Evolutionary conservation across 2,329 filamentous ascomycete genomes (phyloP).

Genomic region (Talaromyces sp.): DNA sequence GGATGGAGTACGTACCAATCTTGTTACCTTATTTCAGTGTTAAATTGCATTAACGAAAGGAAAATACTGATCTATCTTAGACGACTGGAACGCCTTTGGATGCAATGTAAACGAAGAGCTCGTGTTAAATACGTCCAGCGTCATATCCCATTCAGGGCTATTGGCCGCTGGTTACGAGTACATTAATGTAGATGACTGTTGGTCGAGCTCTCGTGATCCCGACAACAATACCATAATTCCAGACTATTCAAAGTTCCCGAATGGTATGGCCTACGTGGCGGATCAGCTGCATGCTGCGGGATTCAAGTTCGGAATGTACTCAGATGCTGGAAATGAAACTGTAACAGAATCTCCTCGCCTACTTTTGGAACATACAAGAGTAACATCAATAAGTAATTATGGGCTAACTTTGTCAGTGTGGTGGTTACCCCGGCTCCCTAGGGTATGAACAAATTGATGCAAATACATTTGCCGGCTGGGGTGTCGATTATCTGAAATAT

Average conservation of each 20-base stretch:
- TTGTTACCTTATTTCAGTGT: too few species aligned
- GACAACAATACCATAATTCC: slow-evolving; percentile 8
- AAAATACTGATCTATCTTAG: too few species aligned
- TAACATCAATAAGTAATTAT: too few species aligned
- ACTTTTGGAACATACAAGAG: too few species aligned
- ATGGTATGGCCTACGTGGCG: slow-evolving; percentile 40
- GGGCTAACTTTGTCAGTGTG: slow-evolving; percentile 22
- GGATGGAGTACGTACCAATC: too few species aligned
- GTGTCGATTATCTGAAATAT: too few species aligned
- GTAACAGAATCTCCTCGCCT: background rate
- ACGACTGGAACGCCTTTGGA: slow-evolving; percentile 47
- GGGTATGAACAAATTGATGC: slow-evolving; percentile 40
- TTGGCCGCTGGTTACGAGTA: slow-evolving; percentile 32
- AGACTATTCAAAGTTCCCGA: slow-evolving; percentile 34
- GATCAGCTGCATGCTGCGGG: slow-evolving; percentile 32
- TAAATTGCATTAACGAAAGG: too few species aligned
- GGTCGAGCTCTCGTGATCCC: slow-evolving; percentile 39
- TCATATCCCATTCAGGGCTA: slow-evolving; percentile 39
- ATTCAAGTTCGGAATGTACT: slow-evolving; percentile 43
- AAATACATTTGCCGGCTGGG: too few species aligned
- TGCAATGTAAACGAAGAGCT: slow-evolving; percentile 46
- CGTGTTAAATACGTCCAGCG: slow-evolving; percentile 42
- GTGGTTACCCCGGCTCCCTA: slow-evolving; percentile 37
- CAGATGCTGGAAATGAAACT: slow-evolving; percentile 40
- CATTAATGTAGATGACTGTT: slow-evolving; percentile 45